phyloP scores from a whole-genome alignment of 768 basidiomycete species.

The Rhizopogon sp. region DNA sequence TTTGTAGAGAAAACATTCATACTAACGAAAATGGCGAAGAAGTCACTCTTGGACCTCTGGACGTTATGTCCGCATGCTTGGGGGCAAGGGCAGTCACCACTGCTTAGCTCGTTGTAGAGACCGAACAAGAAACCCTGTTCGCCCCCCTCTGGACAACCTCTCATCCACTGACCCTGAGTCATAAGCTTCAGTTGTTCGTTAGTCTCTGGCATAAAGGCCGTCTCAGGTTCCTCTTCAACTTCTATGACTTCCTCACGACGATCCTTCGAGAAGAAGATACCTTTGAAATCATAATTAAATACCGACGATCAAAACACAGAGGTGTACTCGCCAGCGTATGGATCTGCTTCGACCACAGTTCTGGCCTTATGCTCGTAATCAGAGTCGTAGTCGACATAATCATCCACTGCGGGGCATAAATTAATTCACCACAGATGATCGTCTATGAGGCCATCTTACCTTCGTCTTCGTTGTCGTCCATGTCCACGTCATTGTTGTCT shows the following conservation, averaged over 20 bases:
- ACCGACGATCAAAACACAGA: constrained; percentile 2
- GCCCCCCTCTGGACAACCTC: constrained; percentile 89
- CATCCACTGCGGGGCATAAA: constrained; percentile 33
- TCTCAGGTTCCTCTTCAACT: constrained; percentile 75
- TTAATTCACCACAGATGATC: background rate
- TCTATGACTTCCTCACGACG: constrained; percentile 89
- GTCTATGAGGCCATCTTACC: constrained; percentile 23
- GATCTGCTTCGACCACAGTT: constrained; percentile 63
- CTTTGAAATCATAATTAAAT: constrained; percentile 31
- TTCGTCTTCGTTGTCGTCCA: constrained; percentile 48
- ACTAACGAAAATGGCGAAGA: constrained; percentile 80
- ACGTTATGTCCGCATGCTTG: constrained; percentile 65
- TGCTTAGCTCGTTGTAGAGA: constrained; percentile 70
- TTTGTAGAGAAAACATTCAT: too few relatives aligned
- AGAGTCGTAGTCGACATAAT: constrained; percentile 79
- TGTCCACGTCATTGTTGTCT: constrained; percentile 44
- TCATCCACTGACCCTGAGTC: constrained; percentile 95
- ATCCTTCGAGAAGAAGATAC: constrained; percentile 94
- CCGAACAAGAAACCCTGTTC: constrained; percentile 88
- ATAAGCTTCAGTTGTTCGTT: constrained; percentile 57
- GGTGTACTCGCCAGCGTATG: constrained; percentile 67
- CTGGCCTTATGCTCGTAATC: constrained; percentile 55
- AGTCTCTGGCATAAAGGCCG: constrained; percentile 34
- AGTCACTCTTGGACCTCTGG: constrained; percentile 64
- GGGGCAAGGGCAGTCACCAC: constrained; percentile 64